phyloP scores from a whole-genome alignment of 768 basidiomycete genomes.

The Guyanaporus albipodus region DNA sequence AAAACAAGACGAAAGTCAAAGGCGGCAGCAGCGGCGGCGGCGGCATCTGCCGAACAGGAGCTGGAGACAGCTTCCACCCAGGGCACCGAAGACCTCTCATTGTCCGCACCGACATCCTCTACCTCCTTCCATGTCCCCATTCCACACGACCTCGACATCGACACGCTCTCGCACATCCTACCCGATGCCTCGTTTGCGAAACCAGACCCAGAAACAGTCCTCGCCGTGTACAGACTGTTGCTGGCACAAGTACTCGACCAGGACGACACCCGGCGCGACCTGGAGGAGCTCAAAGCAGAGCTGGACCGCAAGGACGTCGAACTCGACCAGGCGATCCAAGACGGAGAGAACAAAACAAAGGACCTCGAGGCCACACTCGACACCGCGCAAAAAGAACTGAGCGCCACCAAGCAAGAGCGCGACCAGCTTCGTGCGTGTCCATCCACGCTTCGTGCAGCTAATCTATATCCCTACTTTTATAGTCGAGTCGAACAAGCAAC shows the following conservation, averaged over 20 bases:
- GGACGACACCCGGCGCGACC: slow-evolving; percentile 54
- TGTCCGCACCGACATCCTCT: slow-evolving; percentile 18
- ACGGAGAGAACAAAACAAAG: slow-evolving; percentile 58
- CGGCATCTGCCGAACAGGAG: slow-evolving; percentile 24
- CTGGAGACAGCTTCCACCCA: slow-evolving; percentile 33
- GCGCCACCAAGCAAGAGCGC: slow-evolving; percentile 54
- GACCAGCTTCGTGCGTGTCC: slow-evolving; percentile 58
- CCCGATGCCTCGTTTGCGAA: slow-evolving; percentile 56
- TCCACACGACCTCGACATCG: slow-evolving; percentile 66
- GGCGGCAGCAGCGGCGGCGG: slow-evolving; percentile 40
- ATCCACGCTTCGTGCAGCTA: slow-evolving; percentile 3
- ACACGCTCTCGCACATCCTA: slow-evolving; percentile 53
- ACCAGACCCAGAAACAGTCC: slow-evolving; percentile 55
- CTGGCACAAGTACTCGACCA: slow-evolving; percentile 53
- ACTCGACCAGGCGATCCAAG: slow-evolving; percentile 79
- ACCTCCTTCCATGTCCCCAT: slow-evolving; percentile 39
- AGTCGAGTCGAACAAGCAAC: slow-evolving; percentile 43
- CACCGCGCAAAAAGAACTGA: slow-evolving; percentile 51
- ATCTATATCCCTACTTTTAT: slow-evolving; percentile 15
- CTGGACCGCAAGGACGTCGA: slow-evolving; percentile 73
- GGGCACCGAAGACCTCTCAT: slow-evolving; percentile 34
- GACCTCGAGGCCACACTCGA: slow-evolving; percentile 56
- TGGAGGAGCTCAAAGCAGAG: slow-evolving; percentile 69
- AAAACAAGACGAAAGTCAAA: slow-evolving; percentile 64
- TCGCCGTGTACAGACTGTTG: slow-evolving; percentile 60